These are phyloP conservation scores for Hericium erinaceus DNA, from an alignment of 768 basidiomycete species.

Conservation along the genomic window DNA sequence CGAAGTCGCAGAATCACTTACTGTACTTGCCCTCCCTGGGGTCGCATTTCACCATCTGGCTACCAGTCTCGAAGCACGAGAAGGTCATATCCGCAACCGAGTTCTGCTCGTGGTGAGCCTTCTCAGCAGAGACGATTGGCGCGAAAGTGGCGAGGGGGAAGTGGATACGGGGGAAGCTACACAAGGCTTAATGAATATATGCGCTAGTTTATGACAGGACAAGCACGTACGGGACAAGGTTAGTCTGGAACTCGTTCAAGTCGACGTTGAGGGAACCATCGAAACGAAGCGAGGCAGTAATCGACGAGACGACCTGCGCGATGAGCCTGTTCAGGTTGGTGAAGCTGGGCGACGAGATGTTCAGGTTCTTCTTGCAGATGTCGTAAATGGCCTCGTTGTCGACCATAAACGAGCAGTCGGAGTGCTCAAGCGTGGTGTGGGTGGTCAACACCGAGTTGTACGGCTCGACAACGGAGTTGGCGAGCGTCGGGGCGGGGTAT, in stretches of 20 bases:
- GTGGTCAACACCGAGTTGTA: constrained; percentile 98
- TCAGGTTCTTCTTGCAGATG: constrained; percentile 50
- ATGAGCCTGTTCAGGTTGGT: constrained; percentile 60
- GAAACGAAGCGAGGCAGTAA: constrained; percentile 45
- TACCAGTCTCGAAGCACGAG: constrained; percentile 69
- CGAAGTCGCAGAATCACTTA: constrained; percentile 18
- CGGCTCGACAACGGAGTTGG: constrained; percentile 96
- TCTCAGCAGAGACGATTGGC: constrained; percentile 52
- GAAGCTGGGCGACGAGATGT: constrained; percentile 48
- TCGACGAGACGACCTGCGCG: constrained; percentile 49
- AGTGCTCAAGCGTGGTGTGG: constrained; percentile 98
- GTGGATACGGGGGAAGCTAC: constrained; percentile 54
- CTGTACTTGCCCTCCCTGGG: constrained; percentile 75
- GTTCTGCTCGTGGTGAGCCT: constrained; percentile 64
- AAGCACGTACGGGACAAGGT: constrained; percentile 44
- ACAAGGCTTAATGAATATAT: too few species aligned
- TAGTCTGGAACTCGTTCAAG: constrained; percentile 65
- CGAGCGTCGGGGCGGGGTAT: constrained; percentile 90
- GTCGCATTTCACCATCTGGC: constrained; percentile 78
- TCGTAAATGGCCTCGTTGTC: constrained; percentile 68
- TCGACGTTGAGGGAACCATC: constrained; percentile 62
- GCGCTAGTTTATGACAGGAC: neutral
- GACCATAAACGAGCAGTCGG: constrained; percentile 99
- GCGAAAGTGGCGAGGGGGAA: constrained; percentile 63
- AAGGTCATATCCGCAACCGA: constrained; percentile 62